A percentile compares a stretch with the other conserved stretches of the same genome.
Evolutionary conservation across 345 rosid species (phyloP).

Genomic region (Citrus sp.): DNA sequence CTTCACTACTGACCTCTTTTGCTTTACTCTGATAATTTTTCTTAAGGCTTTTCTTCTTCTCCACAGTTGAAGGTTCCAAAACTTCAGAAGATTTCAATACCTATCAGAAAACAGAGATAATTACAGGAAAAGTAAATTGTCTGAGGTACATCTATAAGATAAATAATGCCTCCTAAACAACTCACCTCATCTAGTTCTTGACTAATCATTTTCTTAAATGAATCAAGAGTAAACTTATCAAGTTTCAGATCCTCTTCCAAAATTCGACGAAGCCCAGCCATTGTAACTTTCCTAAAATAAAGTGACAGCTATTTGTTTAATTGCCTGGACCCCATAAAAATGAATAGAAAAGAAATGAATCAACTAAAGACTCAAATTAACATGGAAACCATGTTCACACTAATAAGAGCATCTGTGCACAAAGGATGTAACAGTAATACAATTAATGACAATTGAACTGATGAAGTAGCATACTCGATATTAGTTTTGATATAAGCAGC

Average conservation of each 20-base stretch:
- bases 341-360: not conserved
- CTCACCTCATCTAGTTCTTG: conserved; percentile 61
- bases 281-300: conserved; percentile 53
- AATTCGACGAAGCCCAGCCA: conserved; percentile 79
- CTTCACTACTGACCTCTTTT: conserved; percentile 29
- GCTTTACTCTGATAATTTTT: conserved; percentile 34
- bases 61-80: conserved; percentile 32
- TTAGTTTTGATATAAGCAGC: conserved; percentile 60
- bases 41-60: conserved; percentile 39
- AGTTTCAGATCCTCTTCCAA: conserved; percentile 84
- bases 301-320: conserved; percentile 6
- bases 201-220: conserved; percentile 61
- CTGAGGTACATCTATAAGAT: not conserved
- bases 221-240: conserved; percentile 59
- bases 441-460: conserved; percentile 7
- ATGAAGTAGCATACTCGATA: conserved; percentile 53
- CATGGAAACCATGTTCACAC: not conserved
- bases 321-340: not conserved
- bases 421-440: not conserved
- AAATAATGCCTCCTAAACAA: conserved; percentile 10
- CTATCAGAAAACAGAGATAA: conserved; percentile 27
- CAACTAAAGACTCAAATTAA: not conserved
- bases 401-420: not conserved
- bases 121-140: not conserved
- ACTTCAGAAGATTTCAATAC: conserved; percentile 40